Conservation (phyloP, 2,329 filamentous ascomycete genomes). For the Talaromyces verruculosus region DNA sequence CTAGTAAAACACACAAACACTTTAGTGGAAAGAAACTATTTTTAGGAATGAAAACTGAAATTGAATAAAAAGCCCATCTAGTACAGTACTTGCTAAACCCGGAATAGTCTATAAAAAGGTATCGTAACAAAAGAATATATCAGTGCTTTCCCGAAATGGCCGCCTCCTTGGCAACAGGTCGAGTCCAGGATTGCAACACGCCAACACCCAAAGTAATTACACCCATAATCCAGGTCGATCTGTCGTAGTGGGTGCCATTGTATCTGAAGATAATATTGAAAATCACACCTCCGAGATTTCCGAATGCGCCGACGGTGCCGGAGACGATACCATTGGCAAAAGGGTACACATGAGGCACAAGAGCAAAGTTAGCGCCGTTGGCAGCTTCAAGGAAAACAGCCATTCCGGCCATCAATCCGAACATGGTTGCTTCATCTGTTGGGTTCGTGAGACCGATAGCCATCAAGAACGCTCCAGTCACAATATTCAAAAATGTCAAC, state of each 20-base stretch:
- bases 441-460: constrained; percentile 66
- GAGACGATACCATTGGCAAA: constrained; percentile 77
- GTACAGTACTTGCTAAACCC: constrained; percentile 3
- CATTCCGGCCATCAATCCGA: constrained; percentile 73
- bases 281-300: constrained; percentile 81
- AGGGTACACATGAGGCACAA: constrained; percentile 84
- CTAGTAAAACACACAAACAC: neutral
- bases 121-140: neutral
- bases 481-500: constrained; percentile 56
- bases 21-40: neutral
- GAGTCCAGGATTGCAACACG: constrained; percentile 63
- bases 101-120: neutral
- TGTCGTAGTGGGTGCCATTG: constrained; percentile 65
- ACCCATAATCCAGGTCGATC: constrained; percentile 79
- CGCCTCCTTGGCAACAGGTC: constrained; percentile 50
- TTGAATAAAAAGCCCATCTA: neutral
- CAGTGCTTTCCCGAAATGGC: neutral
- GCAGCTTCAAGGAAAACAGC: constrained; percentile 81
- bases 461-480: constrained; percentile 60
- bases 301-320: constrained; percentile 73
- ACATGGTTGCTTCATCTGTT: constrained; percentile 62
- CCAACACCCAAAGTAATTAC: constrained; percentile 71
- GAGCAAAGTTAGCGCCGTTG: constrained; percentile 82
- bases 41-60: neutral
- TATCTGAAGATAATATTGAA: constrained; percentile 85